These are phyloP conservation scores for Yamadazyma dushanensis DNA, from an alignment of 1,139 yeast genomes.

Conservation along the genomic window DNA sequence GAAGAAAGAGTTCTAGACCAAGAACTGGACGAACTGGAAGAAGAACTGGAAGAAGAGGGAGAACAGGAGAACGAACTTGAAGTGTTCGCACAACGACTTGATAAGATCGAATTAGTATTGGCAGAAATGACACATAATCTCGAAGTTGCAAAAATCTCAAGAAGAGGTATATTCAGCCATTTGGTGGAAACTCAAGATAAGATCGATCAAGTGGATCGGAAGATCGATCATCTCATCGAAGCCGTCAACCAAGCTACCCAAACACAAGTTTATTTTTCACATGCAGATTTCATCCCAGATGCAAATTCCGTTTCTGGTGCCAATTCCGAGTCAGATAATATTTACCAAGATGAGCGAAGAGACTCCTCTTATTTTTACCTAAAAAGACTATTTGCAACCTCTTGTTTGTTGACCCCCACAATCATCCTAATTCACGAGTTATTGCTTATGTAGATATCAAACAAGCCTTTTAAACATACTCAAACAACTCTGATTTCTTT, in stretches of 20 bases:
- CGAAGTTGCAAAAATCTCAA: neutral
- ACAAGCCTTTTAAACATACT: no score
- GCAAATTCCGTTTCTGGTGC: no score
- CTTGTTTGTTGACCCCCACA: slow-evolving; percentile 9
- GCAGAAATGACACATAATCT: neutral
- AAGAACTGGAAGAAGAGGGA: no score
- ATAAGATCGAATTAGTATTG: neutral
- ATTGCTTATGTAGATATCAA: no score
- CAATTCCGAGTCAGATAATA: no score
- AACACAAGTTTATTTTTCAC: neutral
- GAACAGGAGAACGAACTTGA: no score
- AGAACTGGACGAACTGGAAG: no score
- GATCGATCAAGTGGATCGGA: neutral
- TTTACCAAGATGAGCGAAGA: neutral
- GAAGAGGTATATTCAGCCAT: slow-evolving; percentile 1
- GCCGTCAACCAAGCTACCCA: neutral
- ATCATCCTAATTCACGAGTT: neutral
- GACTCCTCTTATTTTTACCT: slow-evolving; percentile 1
- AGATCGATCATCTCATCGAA: neutral
- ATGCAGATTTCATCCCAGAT: neutral
- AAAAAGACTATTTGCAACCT: slow-evolving; percentile 6
- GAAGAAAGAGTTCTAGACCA: no score
- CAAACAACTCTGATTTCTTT: no score
- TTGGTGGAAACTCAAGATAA: neutral
- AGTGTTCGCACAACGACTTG: no score